Evolutionary conservation across 23 red algal genomes (phyloP).

Genomic region (Cyanidium caldarium): DNA sequence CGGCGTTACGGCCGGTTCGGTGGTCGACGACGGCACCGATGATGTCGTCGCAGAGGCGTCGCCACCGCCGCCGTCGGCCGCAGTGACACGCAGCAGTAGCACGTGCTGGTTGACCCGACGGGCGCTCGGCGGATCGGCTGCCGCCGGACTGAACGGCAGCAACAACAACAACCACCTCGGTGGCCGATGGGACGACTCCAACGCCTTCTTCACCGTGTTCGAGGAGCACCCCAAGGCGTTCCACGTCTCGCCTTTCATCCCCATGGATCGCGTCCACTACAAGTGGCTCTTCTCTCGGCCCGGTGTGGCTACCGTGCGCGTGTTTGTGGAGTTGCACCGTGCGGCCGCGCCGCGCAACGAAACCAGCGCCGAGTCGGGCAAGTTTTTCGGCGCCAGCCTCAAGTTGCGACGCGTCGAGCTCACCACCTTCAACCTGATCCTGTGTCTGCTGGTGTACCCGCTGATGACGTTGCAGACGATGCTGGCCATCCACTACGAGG

Average conservation of each 20-base stretch:
- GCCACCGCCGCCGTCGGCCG: no score
- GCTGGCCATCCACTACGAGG: constrained; percentile 61
- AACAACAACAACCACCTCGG: no score
- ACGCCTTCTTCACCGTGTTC: constrained; percentile 8
- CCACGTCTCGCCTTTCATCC: constrained; percentile 98
- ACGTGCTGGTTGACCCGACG: no score
- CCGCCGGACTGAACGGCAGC: no score
- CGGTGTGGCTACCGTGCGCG: constrained; percentile 11
- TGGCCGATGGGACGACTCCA: no score
- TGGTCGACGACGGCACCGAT: no score
- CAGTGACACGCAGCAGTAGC: no score
- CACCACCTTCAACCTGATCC: constrained; percentile 17
- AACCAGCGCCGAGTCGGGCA: background rate
- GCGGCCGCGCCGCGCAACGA: background rate
- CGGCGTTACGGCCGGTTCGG: no score
- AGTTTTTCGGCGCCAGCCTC: constrained; percentile 42
- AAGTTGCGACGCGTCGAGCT: constrained; percentile 16
- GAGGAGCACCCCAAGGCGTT: constrained; percentile 37
- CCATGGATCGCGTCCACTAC: constrained; percentile 42
- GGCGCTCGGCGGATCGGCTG: no score
- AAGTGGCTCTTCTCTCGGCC: constrained; percentile 46
- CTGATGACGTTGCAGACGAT: constrained; percentile 38
- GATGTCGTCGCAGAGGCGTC: no score
- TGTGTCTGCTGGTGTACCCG: constrained; percentile 47
- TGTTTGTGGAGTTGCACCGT: constrained; percentile 19